Conservation (phyloP, 176 grass and related monocot species). For the Musa itinerans region DNA sequence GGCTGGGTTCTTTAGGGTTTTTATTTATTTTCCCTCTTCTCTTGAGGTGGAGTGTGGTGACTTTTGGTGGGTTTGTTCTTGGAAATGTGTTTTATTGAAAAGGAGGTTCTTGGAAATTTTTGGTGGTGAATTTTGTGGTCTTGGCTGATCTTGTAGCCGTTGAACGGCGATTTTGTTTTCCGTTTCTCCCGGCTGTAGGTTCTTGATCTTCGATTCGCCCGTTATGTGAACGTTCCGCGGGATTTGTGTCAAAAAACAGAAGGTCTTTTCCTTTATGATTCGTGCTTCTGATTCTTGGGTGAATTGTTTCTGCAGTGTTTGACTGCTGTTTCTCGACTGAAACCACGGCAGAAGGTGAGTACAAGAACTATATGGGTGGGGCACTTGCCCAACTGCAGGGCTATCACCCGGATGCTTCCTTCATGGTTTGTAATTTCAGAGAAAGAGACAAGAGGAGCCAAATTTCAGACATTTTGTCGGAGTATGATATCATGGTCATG, state of each 20-base stretch:
- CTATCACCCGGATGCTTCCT: slow-evolving; percentile 30
- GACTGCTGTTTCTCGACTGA: slow-evolving; percentile 35
- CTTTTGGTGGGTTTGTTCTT: no score
- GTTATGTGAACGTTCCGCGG: not conserved
- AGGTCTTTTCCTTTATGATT: not conserved
- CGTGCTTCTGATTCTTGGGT: not conserved
- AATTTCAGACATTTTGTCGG: slow-evolving; percentile 21
- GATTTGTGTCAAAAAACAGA: not conserved
- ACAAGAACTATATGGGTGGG: slow-evolving; percentile 33
- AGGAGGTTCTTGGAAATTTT: not conserved
- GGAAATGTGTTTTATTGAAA: no score
- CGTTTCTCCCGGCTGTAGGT: no score
- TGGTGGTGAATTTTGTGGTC: no score
- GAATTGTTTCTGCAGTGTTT: slow-evolving; percentile 28
- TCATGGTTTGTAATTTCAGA: slow-evolving; percentile 48
- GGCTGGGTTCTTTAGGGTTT: not conserved
- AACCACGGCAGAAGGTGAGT: slow-evolving; percentile 18
- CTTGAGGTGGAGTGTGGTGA: not conserved
- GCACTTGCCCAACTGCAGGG: slow-evolving; percentile 36
- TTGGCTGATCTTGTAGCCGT: no score
- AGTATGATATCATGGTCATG: slow-evolving; percentile 17
- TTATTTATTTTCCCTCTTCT: not conserved
- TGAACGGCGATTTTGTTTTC: no score
- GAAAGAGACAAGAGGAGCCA: slow-evolving; percentile 11
- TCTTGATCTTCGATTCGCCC: no score